Base-by-base conservation (phyloP, 2,329 filamentous ascomycete genomes). In the Cytospora schulzeri region DNA sequence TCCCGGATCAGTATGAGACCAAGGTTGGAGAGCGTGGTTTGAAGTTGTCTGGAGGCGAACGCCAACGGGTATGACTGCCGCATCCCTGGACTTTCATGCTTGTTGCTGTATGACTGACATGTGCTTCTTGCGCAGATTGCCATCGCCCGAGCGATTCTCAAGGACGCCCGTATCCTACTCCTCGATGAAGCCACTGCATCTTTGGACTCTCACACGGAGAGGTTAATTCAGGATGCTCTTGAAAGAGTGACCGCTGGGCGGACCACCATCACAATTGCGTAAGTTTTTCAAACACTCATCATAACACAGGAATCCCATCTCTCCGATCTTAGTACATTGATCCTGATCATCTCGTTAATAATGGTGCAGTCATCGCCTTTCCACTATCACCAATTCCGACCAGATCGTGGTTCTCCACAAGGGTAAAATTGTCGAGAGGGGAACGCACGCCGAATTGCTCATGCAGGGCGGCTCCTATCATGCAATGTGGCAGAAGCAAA, bases 121-220 rank as follows among this genome's bases (percentile, higher is more conserved):
- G 9, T 28, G 22, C 1, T 14, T 28, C 15, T 57, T 3, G 2
- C 22, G 5, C 38, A 67, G 66, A 67, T 97, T 56, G 93, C 93
- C 3, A 97, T 97, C 76, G 93, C 93, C 24, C 89, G 93, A 61
- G 96, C 93, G 0, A 95, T 97, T 68, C 83, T 97, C 69, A 97
- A 97, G 77, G 88, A 96, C 70, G 93, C 93, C 1, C 88, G 90
- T 59, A 93, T 97, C 72, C 96, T 97, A 73, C 90, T 97, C 78
- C 82, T 97, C 48, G 93, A 97, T 74, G 93, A 97, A 77, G 93
- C 93, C 15, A 97, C 93, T 1, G 94, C 93, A 38, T 93, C 93
- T 12, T 81, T 97, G 33, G 93, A 97, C 74, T 93, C 92, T 0
- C 91, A 95, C 69, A 97, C 93, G 0, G 93, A 97, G 76, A 91